These are phyloP conservation scores for Aspergillus fumigatiaffinis DNA, from an alignment of 2,329 filamentous ascomycete genomes.

Conservation along the genomic window DNA sequence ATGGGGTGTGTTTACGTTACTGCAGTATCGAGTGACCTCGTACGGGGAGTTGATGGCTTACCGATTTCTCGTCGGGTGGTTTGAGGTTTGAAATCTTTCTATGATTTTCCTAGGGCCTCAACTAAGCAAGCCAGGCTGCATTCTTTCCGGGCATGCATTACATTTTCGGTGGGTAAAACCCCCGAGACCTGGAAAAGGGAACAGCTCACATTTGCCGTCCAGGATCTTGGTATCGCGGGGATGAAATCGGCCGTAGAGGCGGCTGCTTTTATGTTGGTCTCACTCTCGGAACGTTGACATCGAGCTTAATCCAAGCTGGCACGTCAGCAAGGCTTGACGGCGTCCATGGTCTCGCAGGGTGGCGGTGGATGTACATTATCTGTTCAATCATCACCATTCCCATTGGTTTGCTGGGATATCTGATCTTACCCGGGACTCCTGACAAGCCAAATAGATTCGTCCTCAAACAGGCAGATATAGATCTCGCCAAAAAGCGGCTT, in stretches of 20 bases:
- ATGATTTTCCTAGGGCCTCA: no score
- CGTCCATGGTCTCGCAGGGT: slow-evolving; percentile 45
- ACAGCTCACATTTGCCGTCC: not conserved
- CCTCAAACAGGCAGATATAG: slow-evolving; percentile 46
- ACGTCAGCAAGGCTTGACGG: slow-evolving; percentile 41
- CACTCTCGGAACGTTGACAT: slow-evolving; percentile 50
- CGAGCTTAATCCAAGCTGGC: slow-evolving; percentile 48
- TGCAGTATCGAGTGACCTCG: slow-evolving; percentile 50
- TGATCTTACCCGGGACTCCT: slow-evolving; percentile 51
- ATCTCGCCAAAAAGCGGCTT: slow-evolving; percentile 45
- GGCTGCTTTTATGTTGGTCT: slow-evolving; percentile 52
- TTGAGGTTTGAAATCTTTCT: slow-evolving; percentile 37
- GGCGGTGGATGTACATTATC: slow-evolving; percentile 58
- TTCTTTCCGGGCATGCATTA: slow-evolving; percentile 39
- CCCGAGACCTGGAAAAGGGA: not conserved
- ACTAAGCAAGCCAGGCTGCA: slow-evolving; percentile 19
- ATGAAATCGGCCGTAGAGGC: slow-evolving; percentile 47
- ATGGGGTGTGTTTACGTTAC: slow-evolving; percentile 56
- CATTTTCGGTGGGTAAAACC: slow-evolving; percentile 24
- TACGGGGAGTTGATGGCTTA: slow-evolving; percentile 52
- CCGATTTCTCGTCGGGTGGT: slow-evolving; percentile 53
- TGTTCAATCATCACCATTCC: slow-evolving; percentile 54
- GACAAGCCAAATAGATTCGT: slow-evolving; percentile 49
- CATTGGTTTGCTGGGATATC: slow-evolving; percentile 48
- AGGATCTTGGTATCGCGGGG: slow-evolving; percentile 48